Conservation (phyloP, 2,329 filamentous ascomycete species). For the Pseudocercospora musae region DNA sequence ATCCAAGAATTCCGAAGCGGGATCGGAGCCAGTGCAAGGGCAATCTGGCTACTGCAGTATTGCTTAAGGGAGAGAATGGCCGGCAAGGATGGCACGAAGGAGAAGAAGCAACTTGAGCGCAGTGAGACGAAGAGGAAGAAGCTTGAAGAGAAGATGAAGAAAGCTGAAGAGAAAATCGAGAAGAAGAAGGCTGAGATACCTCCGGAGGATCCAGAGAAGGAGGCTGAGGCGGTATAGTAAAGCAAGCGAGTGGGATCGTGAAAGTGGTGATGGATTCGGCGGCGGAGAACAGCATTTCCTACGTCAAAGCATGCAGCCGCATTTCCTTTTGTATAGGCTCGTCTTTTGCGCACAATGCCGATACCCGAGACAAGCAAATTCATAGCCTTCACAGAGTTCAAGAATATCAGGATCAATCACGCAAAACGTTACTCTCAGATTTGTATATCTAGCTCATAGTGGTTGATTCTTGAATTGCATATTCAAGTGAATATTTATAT, state of each 20-base stretch:
- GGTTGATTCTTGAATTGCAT: too few relatives aligned
- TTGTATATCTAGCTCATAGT: not conserved
- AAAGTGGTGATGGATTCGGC: not conserved
- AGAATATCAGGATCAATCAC: not conserved
- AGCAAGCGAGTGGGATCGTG: not conserved
- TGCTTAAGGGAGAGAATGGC: slow-evolving; percentile 4
- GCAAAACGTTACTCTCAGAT: not conserved
- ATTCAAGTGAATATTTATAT: too few relatives aligned
- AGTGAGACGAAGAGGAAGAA: slow-evolving; percentile 12
- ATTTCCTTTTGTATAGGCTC: not conserved
- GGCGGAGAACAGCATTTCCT: not conserved
- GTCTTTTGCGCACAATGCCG: not conserved
- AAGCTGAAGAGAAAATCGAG: slow-evolving; percentile 6
- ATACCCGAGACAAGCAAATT: not conserved
- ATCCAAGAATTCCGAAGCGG: slow-evolving; percentile 11
- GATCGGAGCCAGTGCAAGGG: slow-evolving; percentile 7
- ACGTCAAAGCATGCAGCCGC: not conserved
- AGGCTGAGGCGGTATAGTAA: not conserved
- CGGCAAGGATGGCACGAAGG: slow-evolving; percentile 8
- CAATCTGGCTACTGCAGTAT: slow-evolving; percentile 6
- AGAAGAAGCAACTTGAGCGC: slow-evolving; percentile 9
- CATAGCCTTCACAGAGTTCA: not conserved
- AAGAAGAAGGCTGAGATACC: not conserved
- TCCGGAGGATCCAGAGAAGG: not conserved
- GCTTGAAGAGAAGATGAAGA: slow-evolving; percentile 8